Evolutionary conservation across 768 basidiomycete species (phyloP), one percentile per base, ranked within the genome.

Genomic region (Neoboletus subvelutipes): DNA sequence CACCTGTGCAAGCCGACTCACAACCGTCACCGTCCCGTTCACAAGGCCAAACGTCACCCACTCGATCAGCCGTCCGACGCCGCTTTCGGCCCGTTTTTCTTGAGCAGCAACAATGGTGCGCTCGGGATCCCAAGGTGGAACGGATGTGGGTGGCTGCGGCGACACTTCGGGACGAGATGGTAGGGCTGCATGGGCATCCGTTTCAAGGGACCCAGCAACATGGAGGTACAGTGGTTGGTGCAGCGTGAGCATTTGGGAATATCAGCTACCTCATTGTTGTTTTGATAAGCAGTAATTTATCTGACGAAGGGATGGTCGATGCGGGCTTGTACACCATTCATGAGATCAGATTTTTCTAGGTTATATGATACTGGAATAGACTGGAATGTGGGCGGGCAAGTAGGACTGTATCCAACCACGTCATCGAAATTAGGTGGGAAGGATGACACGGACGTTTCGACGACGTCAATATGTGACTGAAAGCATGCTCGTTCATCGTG

Each of bases 11-110:
- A 22, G 55, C 63, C 28, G 61, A 68, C 20, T 55, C 68, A 24
- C 74, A 71, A 29, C 36, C 64, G 61, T 52, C 67, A 45, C 33
- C 71, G 59, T 41, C 54, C 2, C 66, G 43, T 37, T 59, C 60
- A 5, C 60, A 65, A 65, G 47, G 31, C 11, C 50, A 63, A 22
- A 3, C n/a, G 0, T 52, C 56, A 1, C 66, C 59, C 29, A 45
- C 51, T 9, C 64, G 58, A 10, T 63, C 34, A 6, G 34, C 22
- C 20, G 53, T 64, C n/a, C 68, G 68, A 31, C 73, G 76, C 7
- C 77, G 80, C 9, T 82, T 80, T 61, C 73, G 78, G 11, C 77
- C 81, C 9, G 73, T 82, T 15, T 83, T 81, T 66, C 68, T 76
- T 3, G 80, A 81, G 58, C 75, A 77, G n/a, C 64, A 73, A 49